Evolutionary conservation across 169 alveolate species (phyloP).

Genomic region (Cryptosporidium meleagridis): DNA sequence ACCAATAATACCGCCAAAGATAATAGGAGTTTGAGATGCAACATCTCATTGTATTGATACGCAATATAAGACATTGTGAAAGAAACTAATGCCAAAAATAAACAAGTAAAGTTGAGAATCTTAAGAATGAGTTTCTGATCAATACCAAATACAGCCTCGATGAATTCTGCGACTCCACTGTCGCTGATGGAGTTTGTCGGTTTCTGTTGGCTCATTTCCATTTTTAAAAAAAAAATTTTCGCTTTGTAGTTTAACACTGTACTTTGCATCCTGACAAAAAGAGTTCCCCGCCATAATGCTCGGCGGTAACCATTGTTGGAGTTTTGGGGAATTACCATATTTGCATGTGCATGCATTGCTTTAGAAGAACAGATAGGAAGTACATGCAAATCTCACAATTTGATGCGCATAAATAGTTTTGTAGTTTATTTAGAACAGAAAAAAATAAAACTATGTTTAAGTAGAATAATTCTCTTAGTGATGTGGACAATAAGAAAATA

Average conservation of each 20-base stretch:
- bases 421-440: not conserved
- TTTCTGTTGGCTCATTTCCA: not conserved
- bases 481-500: not conserved
- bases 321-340: not conserved
- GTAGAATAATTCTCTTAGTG: not conserved
- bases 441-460: not conserved
- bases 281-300: not conserved
- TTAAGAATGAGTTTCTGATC: constrained; percentile 58
- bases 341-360: not conserved
- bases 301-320: not conserved
- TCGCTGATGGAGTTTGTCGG: not conserved
- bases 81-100: constrained; percentile 46
- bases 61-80: constrained; percentile 55
- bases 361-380: not conserved
- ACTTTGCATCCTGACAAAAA: not conserved
- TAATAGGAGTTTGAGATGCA: constrained; percentile 35
- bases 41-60: constrained; percentile 34
- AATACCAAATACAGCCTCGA: constrained; percentile 41
- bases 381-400: not conserved
- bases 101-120: constrained; percentile 29
- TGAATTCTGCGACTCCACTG: constrained; percentile 18
- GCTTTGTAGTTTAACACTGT: not conserved
- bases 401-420: not conserved
- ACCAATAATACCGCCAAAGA: constrained; percentile 23
- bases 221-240: not conserved